phyloP scores from a whole-genome alignment of 805 yeast species.

The Barnettozyma vustinii region DNA sequence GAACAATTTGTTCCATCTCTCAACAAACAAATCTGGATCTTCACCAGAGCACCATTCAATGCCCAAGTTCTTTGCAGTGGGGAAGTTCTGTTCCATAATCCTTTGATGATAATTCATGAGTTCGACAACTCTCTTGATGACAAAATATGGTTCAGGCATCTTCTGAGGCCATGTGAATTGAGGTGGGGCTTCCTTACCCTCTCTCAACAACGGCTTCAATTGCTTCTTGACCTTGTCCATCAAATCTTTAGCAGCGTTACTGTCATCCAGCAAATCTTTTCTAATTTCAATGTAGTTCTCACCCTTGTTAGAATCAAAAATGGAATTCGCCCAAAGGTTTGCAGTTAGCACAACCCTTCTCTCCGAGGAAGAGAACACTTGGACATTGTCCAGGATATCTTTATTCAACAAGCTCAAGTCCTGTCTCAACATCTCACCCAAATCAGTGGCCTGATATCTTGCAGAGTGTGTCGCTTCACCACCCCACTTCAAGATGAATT shows the following conservation, averaged over 20 bases:
- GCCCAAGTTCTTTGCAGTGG: constrained; percentile 59
- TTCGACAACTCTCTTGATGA: constrained; percentile 89
- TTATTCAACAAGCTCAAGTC: constrained; percentile 82
- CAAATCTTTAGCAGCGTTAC: constrained; percentile 94
- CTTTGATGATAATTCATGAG: constrained; percentile 87
- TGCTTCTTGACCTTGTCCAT: constrained; percentile 98
- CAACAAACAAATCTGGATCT: constrained; percentile 83
- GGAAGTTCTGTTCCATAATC: constrained; percentile 78
- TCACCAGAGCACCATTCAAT: constrained; percentile 94
- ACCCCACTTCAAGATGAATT: constrained; percentile 96
- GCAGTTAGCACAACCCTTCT: constrained; percentile 94
- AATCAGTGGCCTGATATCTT: constrained; percentile 85
- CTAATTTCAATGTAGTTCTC: constrained; percentile 77
- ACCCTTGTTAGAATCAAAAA: constrained; percentile 57
- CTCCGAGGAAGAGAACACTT: constrained; percentile 87
- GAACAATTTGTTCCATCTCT: constrained; percentile 95
- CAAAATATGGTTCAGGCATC: constrained; percentile 95
- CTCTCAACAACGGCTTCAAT: constrained; percentile 86
- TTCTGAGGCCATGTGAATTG: constrained; percentile 99
- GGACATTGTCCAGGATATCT: constrained; percentile 78
- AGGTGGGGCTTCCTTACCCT: constrained; percentile 95
- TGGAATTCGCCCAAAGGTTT: constrained; percentile 73
- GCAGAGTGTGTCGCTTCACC: constrained; percentile 99
- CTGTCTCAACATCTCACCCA: constrained; percentile 94
- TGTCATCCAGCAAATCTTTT: constrained; percentile 89